Evolutionary conservation across 495 filamentous ascomycete genomes (phyloP).

Genomic region (Xylaria palmicola): DNA sequence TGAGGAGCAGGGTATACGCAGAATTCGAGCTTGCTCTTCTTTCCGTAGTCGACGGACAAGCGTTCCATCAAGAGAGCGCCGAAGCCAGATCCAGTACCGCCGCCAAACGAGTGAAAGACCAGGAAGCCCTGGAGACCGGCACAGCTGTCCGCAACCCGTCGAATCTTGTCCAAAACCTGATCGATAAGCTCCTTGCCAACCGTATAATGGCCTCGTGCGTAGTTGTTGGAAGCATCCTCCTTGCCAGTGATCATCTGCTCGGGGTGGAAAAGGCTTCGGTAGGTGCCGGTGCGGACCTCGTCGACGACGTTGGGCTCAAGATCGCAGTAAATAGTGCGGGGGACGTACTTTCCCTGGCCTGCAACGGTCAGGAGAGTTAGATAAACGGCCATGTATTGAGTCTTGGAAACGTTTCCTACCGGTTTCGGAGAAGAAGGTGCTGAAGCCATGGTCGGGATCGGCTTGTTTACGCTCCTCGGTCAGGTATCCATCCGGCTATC

Average conservation of each 20-base stretch:
- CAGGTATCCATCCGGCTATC: constrained; percentile 94
- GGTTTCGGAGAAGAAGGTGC: constrained; percentile 99
- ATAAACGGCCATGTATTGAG: constrained; percentile 13
- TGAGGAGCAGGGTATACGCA: constrained; percentile 97
- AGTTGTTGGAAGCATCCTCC: constrained; percentile 99
- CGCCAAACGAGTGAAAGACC: constrained; percentile 99
- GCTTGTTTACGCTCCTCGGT: constrained; percentile 94
- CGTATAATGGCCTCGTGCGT: constrained; percentile 97
- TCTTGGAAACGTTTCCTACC: constrained; percentile 58
- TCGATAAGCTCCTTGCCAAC: constrained; percentile 99
- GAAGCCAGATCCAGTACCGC: constrained; percentile 97
- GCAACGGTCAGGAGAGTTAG: constrained; percentile 18
- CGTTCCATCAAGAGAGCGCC: constrained; percentile 97
- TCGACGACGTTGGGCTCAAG: constrained; percentile 99
- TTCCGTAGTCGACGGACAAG: constrained; percentile 95
- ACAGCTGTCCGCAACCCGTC: constrained; percentile 94
- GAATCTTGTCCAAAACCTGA: constrained; percentile 93
- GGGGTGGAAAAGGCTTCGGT: constrained; percentile 95
- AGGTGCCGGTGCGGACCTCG: constrained; percentile 96
- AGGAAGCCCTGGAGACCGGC: constrained; percentile 97
- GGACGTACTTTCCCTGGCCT: constrained; percentile 99
- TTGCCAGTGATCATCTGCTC: constrained; percentile 99
- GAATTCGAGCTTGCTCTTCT: constrained; percentile 99
- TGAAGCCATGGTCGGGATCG: constrained; percentile 96
- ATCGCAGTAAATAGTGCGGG: constrained; percentile 98